A percentile compares a stretch with the other conserved stretches of the same genome.
Evolutionary conservation across 148 eudicot genomes (phyloP).

Genomic region (Salicornia ramosissima): DNA sequence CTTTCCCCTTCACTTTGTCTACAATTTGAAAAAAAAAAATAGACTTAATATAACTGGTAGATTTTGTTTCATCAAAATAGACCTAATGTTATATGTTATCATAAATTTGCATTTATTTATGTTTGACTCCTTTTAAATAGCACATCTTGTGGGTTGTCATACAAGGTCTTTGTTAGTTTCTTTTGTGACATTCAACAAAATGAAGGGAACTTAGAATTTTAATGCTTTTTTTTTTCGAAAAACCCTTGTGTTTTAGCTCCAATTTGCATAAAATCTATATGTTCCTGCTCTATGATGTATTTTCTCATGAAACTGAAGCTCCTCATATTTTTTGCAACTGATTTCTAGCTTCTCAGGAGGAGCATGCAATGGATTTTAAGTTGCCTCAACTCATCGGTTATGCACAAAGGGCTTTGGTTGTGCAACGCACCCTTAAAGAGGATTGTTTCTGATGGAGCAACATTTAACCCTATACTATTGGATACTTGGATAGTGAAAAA

Average conservation of each 20-base stretch:
- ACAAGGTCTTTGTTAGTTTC: neutral
- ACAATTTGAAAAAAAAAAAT: no score
- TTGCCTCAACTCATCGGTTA: slow-evolving; percentile 85
- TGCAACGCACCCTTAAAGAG: slow-evolving; percentile 93
- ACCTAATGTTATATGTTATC: neutral
- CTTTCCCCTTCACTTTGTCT: no score
- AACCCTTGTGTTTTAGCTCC: neutral
- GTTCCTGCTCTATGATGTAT: neutral
- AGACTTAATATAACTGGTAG: neutral
- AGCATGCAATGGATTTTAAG: slow-evolving; percentile 96
- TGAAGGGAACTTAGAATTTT: neutral
- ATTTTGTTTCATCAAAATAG: neutral
- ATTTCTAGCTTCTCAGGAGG: slow-evolving; percentile 81
- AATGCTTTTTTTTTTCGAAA: neutral
- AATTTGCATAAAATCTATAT: neutral
- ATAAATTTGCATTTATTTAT: neutral
- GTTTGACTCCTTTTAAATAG: no score
- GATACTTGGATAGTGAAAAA: slow-evolving; percentile 95
- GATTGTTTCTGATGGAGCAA: slow-evolving; percentile 90
- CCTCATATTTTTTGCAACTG: slow-evolving; percentile 17
- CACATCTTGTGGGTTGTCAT: slow-evolving; percentile 2
- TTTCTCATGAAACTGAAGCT: slow-evolving; percentile 1
- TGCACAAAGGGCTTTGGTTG: slow-evolving; percentile 97
- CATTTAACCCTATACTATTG: slow-evolving; percentile 77
- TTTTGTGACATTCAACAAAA: neutral